Base-by-base conservation (phyloP, 345 rosid species). In the Cochlearia excelsa region DNA sequence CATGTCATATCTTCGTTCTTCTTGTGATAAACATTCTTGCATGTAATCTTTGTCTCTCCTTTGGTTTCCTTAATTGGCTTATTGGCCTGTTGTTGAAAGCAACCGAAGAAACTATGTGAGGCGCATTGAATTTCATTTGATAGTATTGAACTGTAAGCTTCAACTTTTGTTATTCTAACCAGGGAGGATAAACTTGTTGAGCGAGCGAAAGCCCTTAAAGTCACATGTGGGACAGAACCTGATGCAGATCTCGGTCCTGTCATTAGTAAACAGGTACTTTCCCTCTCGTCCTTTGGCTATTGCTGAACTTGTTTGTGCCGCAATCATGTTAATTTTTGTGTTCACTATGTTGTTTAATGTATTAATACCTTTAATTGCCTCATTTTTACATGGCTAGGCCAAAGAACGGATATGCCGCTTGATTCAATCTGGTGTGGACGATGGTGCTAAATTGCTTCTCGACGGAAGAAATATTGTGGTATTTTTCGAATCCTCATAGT, bases 181-280 rank as follows among this genome's bases (percentile, higher is more conserved):
- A 86, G 98, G 98, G 87, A 75, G 77, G 79, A 77, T 6, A 71
- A 88, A 84, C 78, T 89, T 26, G 79, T 82, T 16, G 89, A 86
- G 66, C 75, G 59, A 69, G 97, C 99, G 0, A 87, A 89, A 70
- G 68, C 80, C 64, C 85, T 93, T 26, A 93, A 88, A 81, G 99
- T 93, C 74, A 85, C 75, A 69, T 77, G 90, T 46, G 99, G 99
- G 63, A 76, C 72, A 55, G 97, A 78, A 53, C 86, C 94, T 39
- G 91, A 82, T 71, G 85, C 94, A 50, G 97, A 93, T 76, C 86
- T 93, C 4, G 97, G 99, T 66, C 99, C 99, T 48, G 89, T 93
- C 3, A 93, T 93, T 61, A 93, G 94, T 69, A 93, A 82, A 62
- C 84, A 89, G 87, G 97, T 88, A 66, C 27, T 58, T 46, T 44